These are phyloP conservation scores for Warburgia ugandensis DNA, from an alignment of 164 flowering plant species.

Conservation along the genomic window DNA sequence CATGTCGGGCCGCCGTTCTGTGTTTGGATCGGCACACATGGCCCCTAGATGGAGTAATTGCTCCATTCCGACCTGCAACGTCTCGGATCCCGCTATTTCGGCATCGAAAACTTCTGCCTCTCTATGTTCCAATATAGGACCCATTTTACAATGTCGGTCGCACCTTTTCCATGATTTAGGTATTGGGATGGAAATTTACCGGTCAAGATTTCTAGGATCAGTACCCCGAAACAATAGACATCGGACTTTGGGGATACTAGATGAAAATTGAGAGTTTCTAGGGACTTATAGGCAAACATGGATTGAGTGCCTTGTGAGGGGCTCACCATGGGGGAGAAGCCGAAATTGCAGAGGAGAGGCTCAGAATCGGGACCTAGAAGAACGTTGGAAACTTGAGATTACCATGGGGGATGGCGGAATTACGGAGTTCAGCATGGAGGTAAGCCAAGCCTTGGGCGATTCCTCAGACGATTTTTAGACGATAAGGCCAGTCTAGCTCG, in stretches of 20 bases:
- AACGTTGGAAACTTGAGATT: slow-evolving; percentile 90
- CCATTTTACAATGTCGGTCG: slow-evolving; percentile 82
- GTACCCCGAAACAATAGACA: slow-evolving; percentile 72
- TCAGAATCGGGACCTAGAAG: slow-evolving; percentile 43
- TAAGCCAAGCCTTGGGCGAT: slow-evolving; percentile 59
- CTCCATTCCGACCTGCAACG: neutral
- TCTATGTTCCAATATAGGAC: slow-evolving; percentile 37
- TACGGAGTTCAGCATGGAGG: slow-evolving; percentile 48
- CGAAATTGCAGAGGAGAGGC: slow-evolving; percentile 63
- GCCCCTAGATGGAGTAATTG: slow-evolving; percentile 42
- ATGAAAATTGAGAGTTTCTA: slow-evolving; percentile 42
- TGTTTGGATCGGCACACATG: slow-evolving; percentile 43
- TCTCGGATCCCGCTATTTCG: slow-evolving; percentile 31
- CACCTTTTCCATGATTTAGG: slow-evolving; percentile 62
- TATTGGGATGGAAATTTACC: slow-evolving; percentile 90
- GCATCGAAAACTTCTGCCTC: slow-evolving; percentile 65
- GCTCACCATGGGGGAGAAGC: slow-evolving; percentile 39
- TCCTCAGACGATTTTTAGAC: slow-evolving; percentile 67
- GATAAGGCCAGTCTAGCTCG: slow-evolving; percentile 60
- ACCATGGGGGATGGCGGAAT: slow-evolving; percentile 67
- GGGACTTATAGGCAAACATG: slow-evolving; percentile 65
- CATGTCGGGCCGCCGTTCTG: slow-evolving; percentile 39
- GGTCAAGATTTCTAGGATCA: slow-evolving; percentile 75
- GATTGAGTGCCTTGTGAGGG: slow-evolving; percentile 36
- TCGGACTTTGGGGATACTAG: slow-evolving; percentile 57